Evolutionary conservation across 768 basidiomycete species (phyloP).

Genomic region (Epithele typhae): DNA sequence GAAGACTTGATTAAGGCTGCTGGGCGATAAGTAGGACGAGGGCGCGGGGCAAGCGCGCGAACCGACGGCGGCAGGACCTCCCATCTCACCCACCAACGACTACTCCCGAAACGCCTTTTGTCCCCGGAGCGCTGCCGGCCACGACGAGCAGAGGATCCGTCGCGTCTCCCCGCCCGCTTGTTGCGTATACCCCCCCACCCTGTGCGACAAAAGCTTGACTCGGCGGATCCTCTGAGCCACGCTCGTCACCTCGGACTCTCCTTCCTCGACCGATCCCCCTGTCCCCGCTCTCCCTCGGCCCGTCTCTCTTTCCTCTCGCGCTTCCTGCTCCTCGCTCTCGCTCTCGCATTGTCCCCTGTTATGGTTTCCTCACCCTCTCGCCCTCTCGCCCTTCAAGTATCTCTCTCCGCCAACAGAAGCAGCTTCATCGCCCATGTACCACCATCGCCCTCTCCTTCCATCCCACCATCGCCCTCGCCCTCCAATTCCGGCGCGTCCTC

Average conservation of each 20-base stretch:
- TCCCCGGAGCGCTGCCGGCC: conserved; percentile 15
- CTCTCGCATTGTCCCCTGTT: conserved; percentile 19
- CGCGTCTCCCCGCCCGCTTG: conserved; percentile 40
- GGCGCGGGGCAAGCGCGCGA: too few relatives aligned
- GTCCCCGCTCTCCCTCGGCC: conserved; percentile 21
- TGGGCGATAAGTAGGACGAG: too few relatives aligned
- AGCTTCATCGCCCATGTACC: conserved; percentile 22
- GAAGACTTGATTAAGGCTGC: too few relatives aligned
- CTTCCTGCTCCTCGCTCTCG: conserved; percentile 15
- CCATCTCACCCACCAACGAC: conserved; percentile 12
- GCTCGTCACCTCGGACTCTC: conserved; percentile 15
- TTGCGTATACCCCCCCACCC: conserved; percentile 37
- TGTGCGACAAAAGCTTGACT: conserved; percentile 39
- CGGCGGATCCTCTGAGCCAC: conserved; percentile 48
- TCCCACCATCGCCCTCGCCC: conserved; percentile 20
- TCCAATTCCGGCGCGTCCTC: conserved; percentile 20
- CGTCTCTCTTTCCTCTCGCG: conserved; percentile 10
- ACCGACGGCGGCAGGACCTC: neutral
- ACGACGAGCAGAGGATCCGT: conserved; percentile 40
- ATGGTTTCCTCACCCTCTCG: conserved; percentile 23
- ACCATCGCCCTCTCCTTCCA: conserved; percentile 22
- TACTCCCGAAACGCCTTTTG: conserved; percentile 11
- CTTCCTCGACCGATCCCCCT: too few relatives aligned
- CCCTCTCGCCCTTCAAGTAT: conserved; percentile 20
- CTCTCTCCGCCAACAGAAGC: conserved; percentile 20